Conservation (phyloP, 2,329 filamentous ascomycete species). For the Tolypocladium endophyticum region DNA sequence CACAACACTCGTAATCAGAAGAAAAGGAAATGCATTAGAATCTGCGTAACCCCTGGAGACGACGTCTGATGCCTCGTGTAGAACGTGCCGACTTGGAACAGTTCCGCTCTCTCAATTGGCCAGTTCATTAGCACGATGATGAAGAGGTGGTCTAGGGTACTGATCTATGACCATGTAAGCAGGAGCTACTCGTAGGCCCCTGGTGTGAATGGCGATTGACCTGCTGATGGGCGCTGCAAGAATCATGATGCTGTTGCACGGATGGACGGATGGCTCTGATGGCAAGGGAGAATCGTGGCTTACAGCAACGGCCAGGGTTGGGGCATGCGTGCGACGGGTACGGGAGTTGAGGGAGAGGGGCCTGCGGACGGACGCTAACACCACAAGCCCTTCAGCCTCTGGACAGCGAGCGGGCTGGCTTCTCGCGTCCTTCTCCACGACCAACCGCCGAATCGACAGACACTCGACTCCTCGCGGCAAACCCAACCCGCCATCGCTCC, state of each 20-base stretch:
- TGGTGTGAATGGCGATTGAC: neutral
- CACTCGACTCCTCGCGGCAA: constrained; percentile 1
- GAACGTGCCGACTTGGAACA: neutral
- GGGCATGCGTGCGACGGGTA: neutral
- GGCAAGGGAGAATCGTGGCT: neutral
- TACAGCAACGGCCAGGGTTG: neutral
- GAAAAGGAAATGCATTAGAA: constrained; percentile 2
- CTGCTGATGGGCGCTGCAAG: neutral
- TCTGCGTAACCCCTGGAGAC: neutral
- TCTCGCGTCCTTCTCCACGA: neutral
- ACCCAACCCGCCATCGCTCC: constrained; percentile 3
- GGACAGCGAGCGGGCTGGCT: neutral
- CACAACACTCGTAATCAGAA: constrained; percentile 7
- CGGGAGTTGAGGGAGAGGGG: neutral
- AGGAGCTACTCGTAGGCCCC: too few species aligned
- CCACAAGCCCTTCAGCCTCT: neutral
- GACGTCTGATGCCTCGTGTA: neutral
- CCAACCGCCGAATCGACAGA: neutral
- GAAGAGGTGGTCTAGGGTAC: too few species aligned
- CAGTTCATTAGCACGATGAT: too few species aligned
- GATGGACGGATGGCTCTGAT: neutral
- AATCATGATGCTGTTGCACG: too few species aligned
- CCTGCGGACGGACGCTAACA: neutral
- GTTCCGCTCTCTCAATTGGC: neutral
- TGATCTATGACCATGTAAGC: too few species aligned